Conservation (phyloP, 2,329 filamentous ascomycete genomes). For the Stachybotrys chlorohalonatus region DNA sequence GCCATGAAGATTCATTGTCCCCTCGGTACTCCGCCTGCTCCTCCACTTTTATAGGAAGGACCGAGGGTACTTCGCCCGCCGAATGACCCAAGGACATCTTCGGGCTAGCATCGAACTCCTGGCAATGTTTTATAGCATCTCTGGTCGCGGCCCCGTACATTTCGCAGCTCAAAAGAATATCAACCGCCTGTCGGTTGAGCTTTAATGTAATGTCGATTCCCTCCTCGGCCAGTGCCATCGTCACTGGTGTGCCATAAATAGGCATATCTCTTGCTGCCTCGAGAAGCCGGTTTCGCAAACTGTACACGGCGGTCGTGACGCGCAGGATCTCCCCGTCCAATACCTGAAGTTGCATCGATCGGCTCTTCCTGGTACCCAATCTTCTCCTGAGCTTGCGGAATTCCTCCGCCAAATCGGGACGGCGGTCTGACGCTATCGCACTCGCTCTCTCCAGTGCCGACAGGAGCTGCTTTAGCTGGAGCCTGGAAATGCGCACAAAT, state of each 20-base stretch:
- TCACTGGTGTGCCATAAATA: neutral
- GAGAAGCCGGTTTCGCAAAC: neutral
- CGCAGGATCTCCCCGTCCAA: neutral
- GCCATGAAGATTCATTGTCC: no score
- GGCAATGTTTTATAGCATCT: neutral
- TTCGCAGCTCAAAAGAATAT: neutral
- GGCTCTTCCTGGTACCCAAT: neutral
- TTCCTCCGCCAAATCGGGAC: neutral
- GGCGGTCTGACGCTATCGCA: neutral
- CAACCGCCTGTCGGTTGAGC: neutral
- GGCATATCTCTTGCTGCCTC: neutral
- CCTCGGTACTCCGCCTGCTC: no score
- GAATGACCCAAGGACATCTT: no score
- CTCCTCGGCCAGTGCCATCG: neutral
- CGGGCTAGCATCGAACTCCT: neutral
- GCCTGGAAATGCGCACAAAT: neutral
- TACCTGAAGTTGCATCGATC: neutral
- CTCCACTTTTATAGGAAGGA: no score
- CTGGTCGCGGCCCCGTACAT: neutral
- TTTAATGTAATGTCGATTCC: neutral
- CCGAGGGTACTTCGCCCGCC: no score
- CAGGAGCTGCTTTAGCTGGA: neutral
- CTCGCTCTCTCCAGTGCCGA: neutral
- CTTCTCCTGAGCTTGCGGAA: neutral
- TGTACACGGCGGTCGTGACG: neutral